Base-by-base conservation (phyloP, 2,329 filamentous ascomycete genomes). In the Aspergillus novoparasiticus region DNA sequence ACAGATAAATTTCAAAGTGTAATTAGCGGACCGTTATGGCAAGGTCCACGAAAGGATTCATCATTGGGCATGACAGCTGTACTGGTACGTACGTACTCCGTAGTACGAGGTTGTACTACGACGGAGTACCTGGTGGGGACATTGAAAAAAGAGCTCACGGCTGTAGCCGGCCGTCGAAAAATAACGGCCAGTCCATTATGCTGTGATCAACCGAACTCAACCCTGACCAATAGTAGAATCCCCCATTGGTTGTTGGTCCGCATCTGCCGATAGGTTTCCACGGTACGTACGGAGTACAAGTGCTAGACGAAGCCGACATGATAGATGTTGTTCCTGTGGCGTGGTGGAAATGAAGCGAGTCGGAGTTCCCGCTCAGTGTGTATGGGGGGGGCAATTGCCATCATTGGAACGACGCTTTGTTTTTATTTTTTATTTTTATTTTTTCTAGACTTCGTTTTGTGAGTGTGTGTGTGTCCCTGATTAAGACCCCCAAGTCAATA, bases 231-330 rank as follows among this genome's bases (percentile, higher is more conserved):
- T 36, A 14, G 8, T 14, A 12, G 30, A 55, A 3, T 2, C 23
- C 19, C 10, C 30, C 21, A 55, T 55, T 55, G 51, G 51, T 39
- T 39, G 6, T 23, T 19, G 30, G 51, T 28, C 51, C 19, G 8
- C 30, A 54, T 54, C 30, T 58, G 53, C 60, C 45, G 21, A 45
- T 23, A 28, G n/a, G 28, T 32, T 34, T 43, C 43, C 61, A 57
- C n/a, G 6, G 34, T 36, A 36, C 34, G 6, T 14, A 36, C 34
- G 34, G 36, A 41, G 16, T 19, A 41, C 16, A 19, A 12, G 36
- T 19, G 36, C 36, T 41, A n/a, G 39, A n/a, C 9, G 19, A 23
- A 36, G 51, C 36, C 5, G 32, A 26, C 14, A 28, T 55, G 34
- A 55, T 54, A 54, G 51, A 55, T 26, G n/a, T 39, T 55, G 32